Evolutionary conservation across 805 yeast species (phyloP).

Genomic region (Wickerhamiella cacticola): DNA sequence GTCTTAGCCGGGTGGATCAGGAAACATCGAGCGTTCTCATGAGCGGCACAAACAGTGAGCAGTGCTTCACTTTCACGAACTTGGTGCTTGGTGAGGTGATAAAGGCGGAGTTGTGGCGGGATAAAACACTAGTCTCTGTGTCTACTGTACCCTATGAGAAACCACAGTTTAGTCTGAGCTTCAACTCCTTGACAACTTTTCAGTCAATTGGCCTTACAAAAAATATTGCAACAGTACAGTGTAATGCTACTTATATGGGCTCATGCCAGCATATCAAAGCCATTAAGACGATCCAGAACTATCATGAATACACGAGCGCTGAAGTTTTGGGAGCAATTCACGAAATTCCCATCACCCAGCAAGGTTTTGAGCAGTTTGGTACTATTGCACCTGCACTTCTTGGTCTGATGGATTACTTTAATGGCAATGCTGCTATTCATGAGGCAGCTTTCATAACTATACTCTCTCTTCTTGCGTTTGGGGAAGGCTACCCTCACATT

Average conservation of each 20-base stretch:
- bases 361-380: neutral
- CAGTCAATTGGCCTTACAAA: slow-evolving; percentile 5
- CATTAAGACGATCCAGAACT: neutral
- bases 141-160: neutral
- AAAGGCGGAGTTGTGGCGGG: slow-evolving; percentile 3
- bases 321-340: neutral
- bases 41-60: neutral
- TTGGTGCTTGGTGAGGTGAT: neutral
- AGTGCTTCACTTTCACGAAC: neutral
- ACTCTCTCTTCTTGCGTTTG: neutral
- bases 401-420: neutral
- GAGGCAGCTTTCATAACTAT: neutral
- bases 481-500: neutral
- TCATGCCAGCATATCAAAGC: neutral
- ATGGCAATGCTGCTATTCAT: neutral
- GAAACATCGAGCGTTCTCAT: neutral
- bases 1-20: neutral
- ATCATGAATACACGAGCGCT: neutral
- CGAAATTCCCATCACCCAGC: neutral
- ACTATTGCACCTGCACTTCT: neutral
- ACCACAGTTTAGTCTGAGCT: neutral
- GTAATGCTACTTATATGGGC: neutral
- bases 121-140: neutral
- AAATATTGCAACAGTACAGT: neutral
- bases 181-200: slow-evolving; percentile 1